These are phyloP conservation scores for Elongisporangium prolatum DNA, from an alignment of 352 stramenopile genomes.

Conservation along the genomic window DNA sequence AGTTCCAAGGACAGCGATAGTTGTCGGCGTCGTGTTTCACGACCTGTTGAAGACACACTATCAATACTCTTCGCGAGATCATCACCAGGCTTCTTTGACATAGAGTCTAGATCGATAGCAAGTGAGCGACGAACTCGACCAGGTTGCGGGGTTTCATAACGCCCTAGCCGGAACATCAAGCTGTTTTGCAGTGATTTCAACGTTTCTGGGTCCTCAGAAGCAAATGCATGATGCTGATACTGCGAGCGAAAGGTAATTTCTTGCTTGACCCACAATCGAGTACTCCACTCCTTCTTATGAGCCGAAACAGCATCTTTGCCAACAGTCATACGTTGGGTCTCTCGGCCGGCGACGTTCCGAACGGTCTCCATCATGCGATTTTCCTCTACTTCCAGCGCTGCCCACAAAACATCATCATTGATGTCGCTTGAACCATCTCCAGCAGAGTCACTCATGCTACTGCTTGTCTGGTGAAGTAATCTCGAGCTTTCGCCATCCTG, in stretches of 20 bases:
- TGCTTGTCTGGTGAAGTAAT: neutral
- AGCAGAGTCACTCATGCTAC: neutral
- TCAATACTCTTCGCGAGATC: slow-evolving; percentile 15
- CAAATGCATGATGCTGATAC: slow-evolving; percentile 40
- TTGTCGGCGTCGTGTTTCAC: slow-evolving; percentile 9
- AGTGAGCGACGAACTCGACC: slow-evolving; percentile 49
- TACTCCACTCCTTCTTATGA: slow-evolving; percentile 41
- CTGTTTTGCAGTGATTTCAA: slow-evolving; percentile 23
- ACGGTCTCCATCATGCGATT: slow-evolving; percentile 67
- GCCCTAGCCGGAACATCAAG: slow-evolving; percentile 41
- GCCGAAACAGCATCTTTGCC: slow-evolving; percentile 10
- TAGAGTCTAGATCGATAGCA: slow-evolving; percentile 36
- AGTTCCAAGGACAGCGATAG: slow-evolving; percentile 35
- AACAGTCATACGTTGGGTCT: slow-evolving; percentile 26
- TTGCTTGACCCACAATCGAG: slow-evolving; percentile 53
- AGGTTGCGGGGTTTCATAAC: slow-evolving; percentile 67
- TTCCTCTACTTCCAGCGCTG: slow-evolving; percentile 78
- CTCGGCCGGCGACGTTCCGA: slow-evolving; percentile 34
- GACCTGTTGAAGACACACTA: slow-evolving; percentile 4
- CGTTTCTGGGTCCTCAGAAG: slow-evolving; percentile 18
- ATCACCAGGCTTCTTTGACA: slow-evolving; percentile 5
- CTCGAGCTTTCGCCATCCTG: neutral
- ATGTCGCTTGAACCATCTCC: slow-evolving; percentile 24
- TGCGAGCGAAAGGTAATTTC: slow-evolving; percentile 71
- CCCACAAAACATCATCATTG: slow-evolving; percentile 53